phyloP scores from a whole-genome alignment of 495 filamentous ascomycete genomes.

The Achaetomiella virescens region DNA sequence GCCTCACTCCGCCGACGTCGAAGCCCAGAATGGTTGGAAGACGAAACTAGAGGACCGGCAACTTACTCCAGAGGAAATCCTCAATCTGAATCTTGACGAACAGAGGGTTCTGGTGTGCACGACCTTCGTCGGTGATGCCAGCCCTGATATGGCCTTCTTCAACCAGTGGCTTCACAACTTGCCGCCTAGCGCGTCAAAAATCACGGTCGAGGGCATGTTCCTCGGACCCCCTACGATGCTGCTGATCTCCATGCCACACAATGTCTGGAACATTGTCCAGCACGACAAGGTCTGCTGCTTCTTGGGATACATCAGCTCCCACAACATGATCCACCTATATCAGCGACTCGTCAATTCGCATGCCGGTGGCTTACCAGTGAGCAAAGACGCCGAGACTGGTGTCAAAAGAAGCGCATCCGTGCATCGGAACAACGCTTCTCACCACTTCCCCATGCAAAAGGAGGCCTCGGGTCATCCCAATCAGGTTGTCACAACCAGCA shows the following conservation, averaged over 20 bases:
- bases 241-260: conserved; percentile 50
- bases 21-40: conserved; percentile 26
- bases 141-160: conserved; percentile 51
- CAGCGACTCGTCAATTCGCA: conserved; percentile 44
- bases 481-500: neutral
- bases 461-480: conserved; percentile 22
- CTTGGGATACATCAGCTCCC: conserved; percentile 49
- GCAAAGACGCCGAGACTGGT: conserved; percentile 45
- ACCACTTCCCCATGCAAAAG: conserved; percentile 24
- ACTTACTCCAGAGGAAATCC: conserved; percentile 35
- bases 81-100: conserved; percentile 48
- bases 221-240: conserved; percentile 52
- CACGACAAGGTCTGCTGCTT: conserved; percentile 53
- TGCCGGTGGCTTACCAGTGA: conserved; percentile 28
- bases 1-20: conserved; percentile 32
- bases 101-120: conserved; percentile 49
- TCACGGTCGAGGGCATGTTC: conserved; percentile 54
- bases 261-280: conserved; percentile 50
- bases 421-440: conserved; percentile 14
- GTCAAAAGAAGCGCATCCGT: conserved; percentile 29
- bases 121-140: conserved; percentile 51
- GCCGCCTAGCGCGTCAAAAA: conserved; percentile 42
- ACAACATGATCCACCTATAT: conserved; percentile 53
- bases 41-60: conserved; percentile 31
- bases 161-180: conserved; percentile 51